Evolutionary conservation across 2,329 filamentous ascomycete species (phyloP).

Genomic region (Amylocarpus encephaloides): DNA sequence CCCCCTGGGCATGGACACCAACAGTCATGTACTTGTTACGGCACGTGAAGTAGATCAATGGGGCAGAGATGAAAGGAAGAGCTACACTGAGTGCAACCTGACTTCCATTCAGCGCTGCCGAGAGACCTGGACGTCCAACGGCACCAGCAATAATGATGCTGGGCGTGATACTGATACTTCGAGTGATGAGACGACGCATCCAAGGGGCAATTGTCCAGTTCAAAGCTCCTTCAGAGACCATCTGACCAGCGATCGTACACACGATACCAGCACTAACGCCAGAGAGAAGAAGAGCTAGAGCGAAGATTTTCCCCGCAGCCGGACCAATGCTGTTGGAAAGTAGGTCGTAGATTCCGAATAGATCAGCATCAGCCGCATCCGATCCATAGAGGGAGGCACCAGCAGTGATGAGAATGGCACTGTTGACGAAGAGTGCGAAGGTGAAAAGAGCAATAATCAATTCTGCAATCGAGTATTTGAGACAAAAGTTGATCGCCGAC

Average conservation of each 20-base stretch:
- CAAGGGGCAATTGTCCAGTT: constrained; percentile 70
- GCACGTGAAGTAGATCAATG: constrained; percentile 80
- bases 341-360: constrained; percentile 76
- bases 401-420: constrained; percentile 73
- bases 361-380: constrained; percentile 60
- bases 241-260: constrained; percentile 84
- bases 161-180: constrained; percentile 73
- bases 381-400: constrained; percentile 61
- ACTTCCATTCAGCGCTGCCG: constrained; percentile 64
- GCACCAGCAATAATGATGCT: constrained; percentile 78
- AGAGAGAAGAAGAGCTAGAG: constrained; percentile 71
- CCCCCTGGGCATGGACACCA: background rate
- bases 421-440: constrained; percentile 81
- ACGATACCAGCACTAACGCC: constrained; percentile 79
- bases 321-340: constrained; percentile 62
- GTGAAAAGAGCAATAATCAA: constrained; percentile 68
- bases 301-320: constrained; percentile 77
- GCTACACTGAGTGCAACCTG: constrained; percentile 76
- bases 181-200: constrained; percentile 70
- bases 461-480: constrained; percentile 68
- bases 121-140: constrained; percentile 64
- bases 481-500: constrained; percentile 64
- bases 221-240: constrained; percentile 79
- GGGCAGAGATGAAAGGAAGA: constrained; percentile 75
- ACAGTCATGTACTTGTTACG: constrained; percentile 70